Evolutionary conservation across 352 stramenopile species (phyloP), one percentile per base, ranked within the genome.

Genomic region (Saprolegnia parasitica): DNA sequence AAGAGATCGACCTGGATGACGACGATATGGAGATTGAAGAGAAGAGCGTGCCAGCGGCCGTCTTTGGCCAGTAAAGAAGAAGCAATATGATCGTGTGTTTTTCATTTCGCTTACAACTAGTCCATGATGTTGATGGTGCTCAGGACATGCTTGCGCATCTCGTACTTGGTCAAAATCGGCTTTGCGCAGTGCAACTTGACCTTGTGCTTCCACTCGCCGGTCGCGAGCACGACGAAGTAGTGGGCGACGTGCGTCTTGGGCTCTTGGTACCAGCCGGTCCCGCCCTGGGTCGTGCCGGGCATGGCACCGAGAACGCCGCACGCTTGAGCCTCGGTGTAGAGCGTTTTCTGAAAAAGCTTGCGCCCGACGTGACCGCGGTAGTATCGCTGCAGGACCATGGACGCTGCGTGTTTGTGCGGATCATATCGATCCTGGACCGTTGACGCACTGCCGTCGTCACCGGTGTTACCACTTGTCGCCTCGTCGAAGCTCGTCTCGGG

Each of bases 211-310:
- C 84, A 93, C 56, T 89, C 81, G 67, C 81, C 79, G 42, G 79
- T 73, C 50, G 79, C 40, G 8, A 76, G 65, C 42, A 93, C 78
- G 16, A 74, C 72, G 54, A 93, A 93, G 74, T 89, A 91, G 73
- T 93, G 90, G 54, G 84, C 84, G 55, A 86, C 78, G 57, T 86
- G 73, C 20, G 77, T 84, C 76, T 87, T 87, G 10, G 80, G 80
- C 74, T 93, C 81, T 72, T 91, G 75, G 70, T 93, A 93, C 81
- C 84, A 91, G 15, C 84, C 83, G 0, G 79, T 84, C 6, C 71
- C 75, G 39, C 83, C 84, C 67, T 93, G 83, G 2, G 75, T 72
- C 0, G 80, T 90, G 21, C 83, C 78, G 3, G 84, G 82, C 82
- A 90, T 90, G 5, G 82, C 84, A 24, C 84, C 84, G 0, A 92